Conservation (phyloP, 345 rosid species). For the Gynandropsis gynandra region DNA sequence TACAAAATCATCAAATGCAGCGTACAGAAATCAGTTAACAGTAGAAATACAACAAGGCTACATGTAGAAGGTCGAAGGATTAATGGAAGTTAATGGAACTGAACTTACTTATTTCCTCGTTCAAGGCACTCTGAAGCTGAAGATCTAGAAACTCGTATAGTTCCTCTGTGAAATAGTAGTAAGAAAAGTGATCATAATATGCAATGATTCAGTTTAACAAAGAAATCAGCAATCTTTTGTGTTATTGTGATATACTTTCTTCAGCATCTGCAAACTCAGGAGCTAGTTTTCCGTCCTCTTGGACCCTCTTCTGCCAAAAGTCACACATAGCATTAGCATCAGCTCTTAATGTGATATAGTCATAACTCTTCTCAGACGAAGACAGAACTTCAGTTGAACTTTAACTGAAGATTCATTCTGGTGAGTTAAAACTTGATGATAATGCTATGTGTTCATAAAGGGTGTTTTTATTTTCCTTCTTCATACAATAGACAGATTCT, state of each 20-base stretch:
- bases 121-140: constrained; percentile 65
- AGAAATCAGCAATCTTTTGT: background rate
- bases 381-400: too few relatives aligned
- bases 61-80: background rate
- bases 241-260: constrained; percentile 43
- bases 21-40: background rate
- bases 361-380: too few relatives aligned
- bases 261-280: constrained; percentile 89
- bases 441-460: too few relatives aligned
- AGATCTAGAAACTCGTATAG: constrained; percentile 71
- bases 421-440: too few relatives aligned
- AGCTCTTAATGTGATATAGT: background rate
- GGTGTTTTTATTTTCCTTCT: too few relatives aligned
- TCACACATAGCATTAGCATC: constrained; percentile 4
- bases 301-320: constrained; percentile 54
- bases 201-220: constrained; percentile 2
- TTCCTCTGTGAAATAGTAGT: constrained; percentile 48
- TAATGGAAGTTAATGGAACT: too few relatives aligned
- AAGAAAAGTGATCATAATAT: background rate
- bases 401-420: too few relatives aligned
- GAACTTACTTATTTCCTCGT: constrained; percentile 65
- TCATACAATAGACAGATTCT: too few relatives aligned
- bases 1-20: constrained; percentile 6
- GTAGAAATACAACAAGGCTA: too few relatives aligned
- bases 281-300: constrained; percentile 65